phyloP scores from a whole-genome alignment of 1,284 basidiomycete genomes.

The Rhodotorula sp. region DNA sequence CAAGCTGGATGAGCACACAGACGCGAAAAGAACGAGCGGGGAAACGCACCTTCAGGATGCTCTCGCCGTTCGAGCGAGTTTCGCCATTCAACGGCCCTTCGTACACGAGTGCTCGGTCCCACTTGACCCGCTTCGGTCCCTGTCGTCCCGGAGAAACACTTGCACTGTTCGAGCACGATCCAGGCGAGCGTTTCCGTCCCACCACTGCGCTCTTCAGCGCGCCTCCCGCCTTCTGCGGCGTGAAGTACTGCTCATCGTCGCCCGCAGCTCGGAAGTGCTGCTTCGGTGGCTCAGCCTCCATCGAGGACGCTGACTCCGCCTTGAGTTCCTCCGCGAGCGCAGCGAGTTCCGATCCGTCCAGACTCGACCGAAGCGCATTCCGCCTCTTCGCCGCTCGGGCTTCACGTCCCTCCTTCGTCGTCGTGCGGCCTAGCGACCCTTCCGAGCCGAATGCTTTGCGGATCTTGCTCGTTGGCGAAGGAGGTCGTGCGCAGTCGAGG shows the following conservation, averaged over 20 bases:
- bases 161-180: no score
- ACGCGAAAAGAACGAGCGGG: background rate
- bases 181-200: background rate
- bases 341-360: constrained; percentile 27
- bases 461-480: constrained; percentile 43
- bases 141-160: background rate
- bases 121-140: constrained; percentile 13
- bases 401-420: constrained; percentile 25
- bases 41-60: constrained; percentile 32
- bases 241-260: constrained; percentile 41
- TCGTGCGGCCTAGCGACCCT: background rate
- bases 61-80: background rate
- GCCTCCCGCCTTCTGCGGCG: constrained; percentile 21
- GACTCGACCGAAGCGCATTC: constrained; percentile 32
- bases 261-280: constrained; percentile 40
- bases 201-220: background rate
- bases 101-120: constrained; percentile 38
- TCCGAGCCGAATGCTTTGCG: constrained; percentile 27
- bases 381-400: constrained; percentile 34
- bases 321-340: constrained; percentile 9
- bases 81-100: constrained; percentile 18
- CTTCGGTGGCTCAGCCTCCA: background rate
- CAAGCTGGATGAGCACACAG: background rate
- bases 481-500: constrained; percentile 40
- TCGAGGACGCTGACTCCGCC: background rate